Evolutionary conservation across 129 eudicot genomes (phyloP), one percentile per base, ranked within the genome.

Genomic region (Flaveria trinervia): DNA sequence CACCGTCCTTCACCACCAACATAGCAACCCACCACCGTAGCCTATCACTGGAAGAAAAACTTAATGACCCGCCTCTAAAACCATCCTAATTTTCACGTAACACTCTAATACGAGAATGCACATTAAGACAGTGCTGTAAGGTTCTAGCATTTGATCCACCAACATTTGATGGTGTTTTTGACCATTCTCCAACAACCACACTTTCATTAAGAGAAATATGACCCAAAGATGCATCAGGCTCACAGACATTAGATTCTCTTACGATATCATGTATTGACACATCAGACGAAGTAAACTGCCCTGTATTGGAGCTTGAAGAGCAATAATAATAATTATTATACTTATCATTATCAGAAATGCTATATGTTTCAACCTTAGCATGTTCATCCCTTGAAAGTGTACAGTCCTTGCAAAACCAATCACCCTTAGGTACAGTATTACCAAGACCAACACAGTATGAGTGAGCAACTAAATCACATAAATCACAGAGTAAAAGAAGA

Each of bases 381-480:
- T 88, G 89, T 73, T 93, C 98, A 72, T 80, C 86, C 73, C 71
- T 86, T 33, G 88, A 72, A 72, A 88, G 77, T 9, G 82, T 76
- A 71, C 98, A 93, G 60, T 89, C 98, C 0, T 68, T 79, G 68
- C 97, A 93, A 85, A 79, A 90, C 98, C 98, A 93, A 81, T 90
- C 93, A 74, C 96, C 97, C 72, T 93, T 96, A 16, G 98, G 98
- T 60, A 93, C 90, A 52, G 91, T 87, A 14, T n/a, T 72, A 66
- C 98, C 93, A 26, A 90, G 96, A 61, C 98, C 98, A 33, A 85
- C 91, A 80, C 98, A 93, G 66, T 77, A 93, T 15, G 96, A 88
- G 69, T 93, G 98, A 16, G 91, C 74, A 65, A 92, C 89, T 1
- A 92, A 73, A 68, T 93, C 98, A 70, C 98, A 93, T 39, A 93